Conservation (phyloP, 164 flowering plant species). For the Piper longum region DNA sequence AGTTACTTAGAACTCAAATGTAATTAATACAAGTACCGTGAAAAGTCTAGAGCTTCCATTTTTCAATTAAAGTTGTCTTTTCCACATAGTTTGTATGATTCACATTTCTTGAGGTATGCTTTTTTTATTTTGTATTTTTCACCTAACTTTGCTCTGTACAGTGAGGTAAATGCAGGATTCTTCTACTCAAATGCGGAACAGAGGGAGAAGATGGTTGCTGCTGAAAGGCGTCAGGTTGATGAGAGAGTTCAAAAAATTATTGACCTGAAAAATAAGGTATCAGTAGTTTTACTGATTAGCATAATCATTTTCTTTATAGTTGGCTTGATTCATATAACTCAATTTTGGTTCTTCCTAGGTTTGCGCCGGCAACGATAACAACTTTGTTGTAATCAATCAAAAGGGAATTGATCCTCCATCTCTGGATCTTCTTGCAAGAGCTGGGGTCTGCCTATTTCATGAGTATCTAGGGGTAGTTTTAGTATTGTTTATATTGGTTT, state of each 20-base stretch:
- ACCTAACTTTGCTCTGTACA: conserved; percentile 21
- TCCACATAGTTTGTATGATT: too few relatives aligned
- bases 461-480: not conserved
- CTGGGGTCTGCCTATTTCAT: conserved; percentile 52
- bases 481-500: not conserved
- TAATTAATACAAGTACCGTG: too few relatives aligned
- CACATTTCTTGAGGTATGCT: too few relatives aligned
- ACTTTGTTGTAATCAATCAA: conserved; percentile 88
- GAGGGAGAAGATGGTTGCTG: conserved; percentile 96
- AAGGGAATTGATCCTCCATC: conserved; percentile 99
- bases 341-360: conserved; percentile 36
- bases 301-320: not conserved
- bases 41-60: too few relatives aligned
- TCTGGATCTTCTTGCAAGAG: conserved; percentile 85
- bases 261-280: conserved; percentile 80
- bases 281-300: not conserved
- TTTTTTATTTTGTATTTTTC: not conserved
- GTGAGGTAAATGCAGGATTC: conserved; percentile 98
- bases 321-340: not conserved
- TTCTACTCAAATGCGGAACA: conserved; percentile 98
- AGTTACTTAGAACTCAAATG: too few relatives aligned
- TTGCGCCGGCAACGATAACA: conserved; percentile 62
- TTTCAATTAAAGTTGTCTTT: too few relatives aligned
- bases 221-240: conserved; percentile 94
- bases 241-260: conserved; percentile 81